phyloP scores from a whole-genome alignment of 2,329 filamentous ascomycete genomes.

The Pestalotiopsis sp. region DNA sequence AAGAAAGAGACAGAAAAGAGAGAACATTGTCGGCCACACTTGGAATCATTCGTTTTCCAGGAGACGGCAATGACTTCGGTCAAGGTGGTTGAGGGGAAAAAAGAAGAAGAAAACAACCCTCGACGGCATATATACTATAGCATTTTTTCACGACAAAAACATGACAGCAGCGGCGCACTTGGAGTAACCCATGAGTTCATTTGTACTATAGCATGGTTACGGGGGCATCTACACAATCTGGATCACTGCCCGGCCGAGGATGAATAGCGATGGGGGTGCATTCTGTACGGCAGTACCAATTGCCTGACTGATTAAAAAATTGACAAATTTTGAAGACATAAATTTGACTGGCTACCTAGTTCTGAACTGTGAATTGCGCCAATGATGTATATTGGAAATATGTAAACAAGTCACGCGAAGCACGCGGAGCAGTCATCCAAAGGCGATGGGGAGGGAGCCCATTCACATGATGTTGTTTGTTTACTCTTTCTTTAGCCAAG shows the following conservation, averaged over 20 bases:
- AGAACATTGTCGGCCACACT: background rate
- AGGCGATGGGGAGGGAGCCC: too few relatives aligned
- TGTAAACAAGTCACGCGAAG: too few relatives aligned
- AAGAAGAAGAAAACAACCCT: background rate
- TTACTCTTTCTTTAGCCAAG: background rate
- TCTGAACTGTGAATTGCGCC: too few relatives aligned
- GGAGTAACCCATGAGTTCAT: background rate
- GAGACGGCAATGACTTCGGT: background rate
- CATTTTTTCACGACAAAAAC: background rate
- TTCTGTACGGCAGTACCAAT: too few relatives aligned
- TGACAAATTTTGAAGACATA: too few relatives aligned
- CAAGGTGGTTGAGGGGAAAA: background rate
- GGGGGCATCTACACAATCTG: background rate
- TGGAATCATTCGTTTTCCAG: too few relatives aligned
- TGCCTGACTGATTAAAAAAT: too few relatives aligned
- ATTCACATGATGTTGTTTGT: background rate
- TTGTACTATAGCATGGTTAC: background rate
- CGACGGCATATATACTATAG: background rate
- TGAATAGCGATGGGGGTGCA: background rate
- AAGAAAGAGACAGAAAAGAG: background rate
- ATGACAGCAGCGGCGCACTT: background rate
- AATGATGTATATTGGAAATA: too few relatives aligned
- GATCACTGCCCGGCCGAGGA: background rate
- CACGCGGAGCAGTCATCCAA: too few relatives aligned
- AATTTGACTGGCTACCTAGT: too few relatives aligned